Evolutionary conservation across 2,329 filamentous ascomycete species (phyloP).

Genomic region (Aureobasidium namibiae): DNA sequence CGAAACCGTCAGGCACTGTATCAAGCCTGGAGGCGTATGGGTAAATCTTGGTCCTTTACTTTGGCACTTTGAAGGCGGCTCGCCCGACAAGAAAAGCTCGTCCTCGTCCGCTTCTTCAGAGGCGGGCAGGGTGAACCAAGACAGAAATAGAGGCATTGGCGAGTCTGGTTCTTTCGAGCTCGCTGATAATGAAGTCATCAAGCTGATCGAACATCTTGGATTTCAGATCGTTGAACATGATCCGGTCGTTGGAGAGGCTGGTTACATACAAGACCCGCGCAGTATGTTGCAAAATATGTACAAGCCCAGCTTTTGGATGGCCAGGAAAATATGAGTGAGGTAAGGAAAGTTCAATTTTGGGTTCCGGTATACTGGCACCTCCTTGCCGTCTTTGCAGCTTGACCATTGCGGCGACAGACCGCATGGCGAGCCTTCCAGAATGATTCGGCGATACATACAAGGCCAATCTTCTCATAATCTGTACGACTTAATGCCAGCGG

Average conservation of each 20-base stretch:
- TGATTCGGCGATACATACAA: not conserved
- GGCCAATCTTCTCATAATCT: not conserved
- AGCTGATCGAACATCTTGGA: conserved; percentile 63
- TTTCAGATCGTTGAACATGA: conserved; percentile 52
- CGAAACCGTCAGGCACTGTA: conserved; percentile 69
- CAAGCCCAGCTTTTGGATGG: conserved; percentile 74
- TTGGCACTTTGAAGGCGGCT: conserved; percentile 87
- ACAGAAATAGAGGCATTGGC: conserved; percentile 55
- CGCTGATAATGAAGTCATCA: conserved; percentile 77
- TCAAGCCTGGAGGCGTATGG: conserved; percentile 70
- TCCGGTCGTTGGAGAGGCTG: conserved; percentile 50
- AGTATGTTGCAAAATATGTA: conserved; percentile 87
- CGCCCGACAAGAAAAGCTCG: conserved; percentile 28
- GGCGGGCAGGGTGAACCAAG: conserved; percentile 39
- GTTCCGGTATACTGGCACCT: not conserved
- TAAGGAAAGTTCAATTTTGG: not conserved
- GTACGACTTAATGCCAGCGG: not conserved
- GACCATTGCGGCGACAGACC: not conserved
- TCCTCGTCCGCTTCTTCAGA: not conserved
- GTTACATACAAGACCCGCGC: conserved; percentile 76
- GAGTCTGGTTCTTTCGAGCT: conserved; percentile 89
- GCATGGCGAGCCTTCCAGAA: not conserved
- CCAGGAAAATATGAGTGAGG: conserved; percentile 50
- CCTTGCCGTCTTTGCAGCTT: not conserved
- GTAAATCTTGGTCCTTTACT: conserved; percentile 85